Percentiles rank a stretch among this genome's conserved stretches.
These are phyloP conservation scores for Croton laevigatus DNA, from an alignment of 441 rosid genomes.

Conservation along the genomic window DNA sequence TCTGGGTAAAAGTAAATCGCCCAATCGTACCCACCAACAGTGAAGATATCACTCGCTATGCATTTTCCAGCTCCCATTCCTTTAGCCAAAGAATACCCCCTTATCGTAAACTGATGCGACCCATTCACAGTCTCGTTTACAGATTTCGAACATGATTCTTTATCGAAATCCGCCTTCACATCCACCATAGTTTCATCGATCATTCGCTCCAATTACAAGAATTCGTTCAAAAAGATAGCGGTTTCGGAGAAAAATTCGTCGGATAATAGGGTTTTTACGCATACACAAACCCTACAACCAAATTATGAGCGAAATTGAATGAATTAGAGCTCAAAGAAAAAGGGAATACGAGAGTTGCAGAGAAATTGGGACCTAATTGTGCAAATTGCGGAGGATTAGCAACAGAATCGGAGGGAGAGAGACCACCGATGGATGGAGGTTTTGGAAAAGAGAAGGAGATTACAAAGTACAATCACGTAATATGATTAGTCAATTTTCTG, in stretches of 20 bases:
- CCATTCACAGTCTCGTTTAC: constrained; percentile 34
- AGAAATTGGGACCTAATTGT: background rate
- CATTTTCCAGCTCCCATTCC: constrained; percentile 35
- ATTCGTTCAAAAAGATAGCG: background rate
- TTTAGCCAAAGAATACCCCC: constrained; percentile 34
- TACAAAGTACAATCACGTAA: background rate
- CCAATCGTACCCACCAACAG: constrained; percentile 35
- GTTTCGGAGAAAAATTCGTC: background rate
- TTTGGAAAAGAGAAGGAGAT: no score
- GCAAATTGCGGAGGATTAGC: background rate
- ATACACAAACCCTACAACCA: constrained; percentile 15
- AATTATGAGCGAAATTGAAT: background rate
- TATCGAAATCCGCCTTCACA: constrained; percentile 14
- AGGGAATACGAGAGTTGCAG: background rate
- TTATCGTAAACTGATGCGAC: constrained; percentile 29
- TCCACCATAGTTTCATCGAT: constrained; percentile 25
- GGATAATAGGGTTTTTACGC: background rate
- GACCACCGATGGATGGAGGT: background rate
- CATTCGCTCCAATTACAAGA: background rate
- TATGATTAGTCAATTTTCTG: no score
- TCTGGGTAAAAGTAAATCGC: constrained; percentile 37
- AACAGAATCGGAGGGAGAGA: background rate
- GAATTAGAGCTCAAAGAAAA: background rate
- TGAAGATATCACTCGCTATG: constrained; percentile 29
- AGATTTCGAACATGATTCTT: constrained; percentile 25